Evolutionary conservation across 805 yeast species (phyloP), one percentile per base, ranked within the genome.

Genomic region (Metschnikowia reukaufii): DNA sequence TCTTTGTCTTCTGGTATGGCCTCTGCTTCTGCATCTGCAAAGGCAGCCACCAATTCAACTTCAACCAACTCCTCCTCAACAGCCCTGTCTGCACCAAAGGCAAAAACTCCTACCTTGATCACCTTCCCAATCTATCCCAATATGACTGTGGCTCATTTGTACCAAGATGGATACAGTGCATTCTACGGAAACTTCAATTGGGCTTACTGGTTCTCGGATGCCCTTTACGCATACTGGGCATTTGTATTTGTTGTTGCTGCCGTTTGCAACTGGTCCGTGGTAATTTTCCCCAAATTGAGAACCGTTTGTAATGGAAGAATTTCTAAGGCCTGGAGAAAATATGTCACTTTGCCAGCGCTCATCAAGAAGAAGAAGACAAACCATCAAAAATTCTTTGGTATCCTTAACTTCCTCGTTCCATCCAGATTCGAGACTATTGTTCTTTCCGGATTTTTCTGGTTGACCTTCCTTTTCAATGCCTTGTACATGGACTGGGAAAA

Each of bases 341-440:
- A 63, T 32, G 39, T 76, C 7, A 61, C 70, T 0, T 52, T 72
- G 8, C 79, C 81, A 12, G 74, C 81, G 0, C 57, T 69, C 4
- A 47, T 48, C 19, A 62, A 62, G 1, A 58, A 48, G 38, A 50
- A 58, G 16, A 69, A 64, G 45, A 64, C 71, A 18, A 52, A 58
- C 25, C 65, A 61, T 34, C 55, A 58, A 25, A 51, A 57, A 15
- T 56, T 60, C 20, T 38, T 54, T 9, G 47, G 63, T 3, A 32
- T 55, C 27, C 47, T 68, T 4, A 64, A 63, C 46, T 57, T 68
- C 56, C 57, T 72, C 20, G 66, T 52, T 16, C 60, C 60, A 3
- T 39, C 60, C 5, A 36, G 60, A 9, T 18, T 60, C 48, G 63
- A 66, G 62, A 47, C 66, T 46, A 37, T 49, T 51, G 41, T 45